A percentile compares a stretch with the other conserved stretches of the same genome.
phyloP scores from a whole-genome alignment of 164 flowering plant genomes.

The Hamamelis virginiana region DNA sequence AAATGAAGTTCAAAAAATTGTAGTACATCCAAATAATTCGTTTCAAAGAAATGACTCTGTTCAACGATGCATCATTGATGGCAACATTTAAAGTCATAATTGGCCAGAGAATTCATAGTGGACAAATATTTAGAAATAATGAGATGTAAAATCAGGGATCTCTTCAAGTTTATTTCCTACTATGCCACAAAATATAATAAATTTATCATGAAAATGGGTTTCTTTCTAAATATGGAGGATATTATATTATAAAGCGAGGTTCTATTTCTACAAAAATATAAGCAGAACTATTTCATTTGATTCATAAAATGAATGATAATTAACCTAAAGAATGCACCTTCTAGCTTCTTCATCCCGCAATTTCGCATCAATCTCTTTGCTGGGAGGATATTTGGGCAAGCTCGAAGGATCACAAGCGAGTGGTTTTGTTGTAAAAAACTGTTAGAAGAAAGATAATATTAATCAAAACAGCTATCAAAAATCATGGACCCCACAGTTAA shows the following conservation, averaged over 20 bases:
- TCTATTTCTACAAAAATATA: not conserved
- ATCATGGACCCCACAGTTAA: not conserved
- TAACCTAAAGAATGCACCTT: slow-evolving; percentile 31
- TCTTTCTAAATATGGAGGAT: not conserved
- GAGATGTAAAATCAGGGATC: not conserved
- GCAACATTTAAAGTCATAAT: not conserved
- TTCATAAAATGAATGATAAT: slow-evolving; percentile 1
- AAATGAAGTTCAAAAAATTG: not conserved
- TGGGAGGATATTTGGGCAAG: slow-evolving; percentile 69
- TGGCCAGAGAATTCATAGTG: not conserved
- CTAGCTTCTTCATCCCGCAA: slow-evolving; percentile 49
- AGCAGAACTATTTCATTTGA: not conserved
- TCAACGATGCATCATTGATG: not conserved
- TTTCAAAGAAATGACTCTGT: not conserved
- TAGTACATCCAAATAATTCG: not conserved
- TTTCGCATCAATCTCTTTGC: slow-evolving; percentile 70
- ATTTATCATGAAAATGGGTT: not conserved
- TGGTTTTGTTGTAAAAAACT: slow-evolving; percentile 59
- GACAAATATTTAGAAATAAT: not conserved
- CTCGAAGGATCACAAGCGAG: slow-evolving; percentile 59
- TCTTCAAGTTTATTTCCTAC: not conserved
- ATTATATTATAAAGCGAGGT: not conserved
- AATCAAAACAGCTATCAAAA: not conserved
- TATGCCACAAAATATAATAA: not conserved
- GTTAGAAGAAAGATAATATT: not conserved